Conservation (phyloP, 352 stramenopile species). For the Globisporangium heterothallicum region DNA sequence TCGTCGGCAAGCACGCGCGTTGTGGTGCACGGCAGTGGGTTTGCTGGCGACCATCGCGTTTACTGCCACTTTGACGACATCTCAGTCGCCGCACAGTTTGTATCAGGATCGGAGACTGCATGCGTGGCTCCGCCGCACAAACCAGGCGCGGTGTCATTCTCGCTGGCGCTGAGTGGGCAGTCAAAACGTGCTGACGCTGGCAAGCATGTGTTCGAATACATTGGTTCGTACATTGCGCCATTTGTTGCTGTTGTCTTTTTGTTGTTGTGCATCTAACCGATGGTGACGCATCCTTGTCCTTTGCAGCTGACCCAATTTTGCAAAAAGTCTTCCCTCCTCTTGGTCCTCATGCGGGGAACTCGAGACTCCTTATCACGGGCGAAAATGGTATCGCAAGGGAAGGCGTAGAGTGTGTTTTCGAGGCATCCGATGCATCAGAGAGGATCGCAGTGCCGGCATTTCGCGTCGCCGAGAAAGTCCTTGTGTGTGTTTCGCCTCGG, state of each 20-base stretch:
- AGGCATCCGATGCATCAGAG: not conserved
- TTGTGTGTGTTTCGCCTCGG: slow-evolving; percentile 7
- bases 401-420: slow-evolving; percentile 9
- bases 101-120: not conserved
- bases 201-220: slow-evolving; percentile 10
- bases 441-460: not conserved
- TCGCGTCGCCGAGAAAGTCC: slow-evolving; percentile 1
- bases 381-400: slow-evolving; percentile 6
- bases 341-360: slow-evolving; percentile 2
- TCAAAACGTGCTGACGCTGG: not conserved
- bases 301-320: slow-evolving; percentile 7
- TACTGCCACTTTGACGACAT: slow-evolving; percentile 1
- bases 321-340: slow-evolving; percentile 7
- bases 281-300: too few relatives aligned
- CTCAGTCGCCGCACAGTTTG: not conserved
- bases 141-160: slow-evolving; percentile 1
- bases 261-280: too few relatives aligned
- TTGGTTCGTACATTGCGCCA: not conserved
- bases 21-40: slow-evolving; percentile 2
- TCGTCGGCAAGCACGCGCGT: slow-evolving; percentile 1
- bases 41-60: not conserved
- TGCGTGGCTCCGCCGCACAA: slow-evolving; percentile 1
- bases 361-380: slow-evolving; percentile 1
- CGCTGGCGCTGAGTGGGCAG: not conserved
- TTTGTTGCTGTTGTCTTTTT: not conserved